These are phyloP conservation scores for Nigrospora sphaerica DNA, from an alignment of 2,329 filamentous ascomycete species.

Conservation along the genomic window DNA sequence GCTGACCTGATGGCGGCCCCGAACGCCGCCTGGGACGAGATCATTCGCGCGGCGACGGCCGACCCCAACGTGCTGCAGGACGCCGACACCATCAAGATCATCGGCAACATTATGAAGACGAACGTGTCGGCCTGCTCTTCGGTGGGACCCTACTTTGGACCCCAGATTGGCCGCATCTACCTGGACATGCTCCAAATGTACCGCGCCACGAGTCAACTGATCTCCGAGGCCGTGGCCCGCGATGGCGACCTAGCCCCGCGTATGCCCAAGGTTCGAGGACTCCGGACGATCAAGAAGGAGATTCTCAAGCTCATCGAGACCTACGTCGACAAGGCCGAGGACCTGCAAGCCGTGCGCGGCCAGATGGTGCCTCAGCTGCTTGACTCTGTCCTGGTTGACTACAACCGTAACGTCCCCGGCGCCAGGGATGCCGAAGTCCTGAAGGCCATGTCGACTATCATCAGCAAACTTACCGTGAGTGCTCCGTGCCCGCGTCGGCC, in stretches of 20 bases:
- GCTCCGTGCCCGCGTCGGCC: constrained; percentile 26
- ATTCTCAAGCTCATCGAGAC: constrained; percentile 97
- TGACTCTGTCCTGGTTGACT: constrained; percentile 89
- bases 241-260: constrained; percentile 93
- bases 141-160: constrained; percentile 95
- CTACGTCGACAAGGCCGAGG: constrained; percentile 96
- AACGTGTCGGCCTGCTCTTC: constrained; percentile 98
- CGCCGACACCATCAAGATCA: constrained; percentile 92
- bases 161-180: constrained; percentile 95
- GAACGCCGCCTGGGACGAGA: constrained; percentile 90
- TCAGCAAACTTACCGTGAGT: constrained; percentile 91
- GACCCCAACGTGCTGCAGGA: constrained; percentile 86
- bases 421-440: constrained; percentile 94
- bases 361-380: constrained; percentile 95
- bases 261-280: constrained; percentile 90
- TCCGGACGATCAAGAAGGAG: constrained; percentile 98
- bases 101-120: constrained; percentile 99
- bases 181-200: constrained; percentile 99
- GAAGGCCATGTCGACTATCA: constrained; percentile 96
- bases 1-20: constrained; percentile 88
- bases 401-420: constrained; percentile 93
- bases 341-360: constrained; percentile 83
- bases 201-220: constrained; percentile 89
- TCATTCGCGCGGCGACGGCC: constrained; percentile 80
- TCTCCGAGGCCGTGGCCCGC: constrained; percentile 82